A percentile compares a stretch with the other conserved stretches of the same genome.
These are phyloP conservation scores for Grosmannia huntii DNA, from an alignment of 2,329 filamentous ascomycete species.

Conservation along the genomic window DNA sequence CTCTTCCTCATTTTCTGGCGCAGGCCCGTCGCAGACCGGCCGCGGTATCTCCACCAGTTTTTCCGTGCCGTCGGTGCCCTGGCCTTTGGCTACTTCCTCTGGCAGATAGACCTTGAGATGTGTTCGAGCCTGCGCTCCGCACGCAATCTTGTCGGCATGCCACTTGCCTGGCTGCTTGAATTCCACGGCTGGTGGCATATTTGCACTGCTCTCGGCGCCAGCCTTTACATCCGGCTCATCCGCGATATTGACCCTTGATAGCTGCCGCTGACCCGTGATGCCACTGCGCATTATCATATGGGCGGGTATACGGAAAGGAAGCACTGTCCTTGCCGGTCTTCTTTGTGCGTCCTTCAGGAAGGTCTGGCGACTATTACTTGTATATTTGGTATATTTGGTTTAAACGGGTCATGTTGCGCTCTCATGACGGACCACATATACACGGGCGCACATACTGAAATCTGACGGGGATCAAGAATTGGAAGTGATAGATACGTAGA, in stretches of 20 bases:
- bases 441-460: neutral
- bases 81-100: conserved; percentile 35
- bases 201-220: conserved; percentile 42
- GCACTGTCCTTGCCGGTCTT: too few species aligned
- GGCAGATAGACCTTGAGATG: conserved; percentile 42
- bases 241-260: conserved; percentile 15
- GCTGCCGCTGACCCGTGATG: neutral
- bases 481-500: neutral
- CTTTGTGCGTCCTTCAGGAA: too few species aligned
- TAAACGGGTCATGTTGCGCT: too few species aligned
- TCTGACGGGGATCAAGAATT: too few species aligned
- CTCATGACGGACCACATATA: neutral
- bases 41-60: neutral
- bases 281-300: neutral
- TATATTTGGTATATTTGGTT: too few species aligned
- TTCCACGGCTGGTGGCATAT: conserved; percentile 54
- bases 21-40: conserved; percentile 6
- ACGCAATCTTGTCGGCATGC: conserved; percentile 34
- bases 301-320: neutral
- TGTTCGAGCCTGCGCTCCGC: conserved; percentile 33
- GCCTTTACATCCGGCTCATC: conserved; percentile 24
- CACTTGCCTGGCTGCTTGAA: conserved; percentile 43
- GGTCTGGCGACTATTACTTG: too few species aligned
- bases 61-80: conserved; percentile 20
- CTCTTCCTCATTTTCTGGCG: conserved; percentile 22